Percentiles rank a stretch among this genome's conserved stretches.
phyloP scores from a whole-genome alignment of 2,329 filamentous ascomycete genomes.

The Fusarium nodosum region DNA sequence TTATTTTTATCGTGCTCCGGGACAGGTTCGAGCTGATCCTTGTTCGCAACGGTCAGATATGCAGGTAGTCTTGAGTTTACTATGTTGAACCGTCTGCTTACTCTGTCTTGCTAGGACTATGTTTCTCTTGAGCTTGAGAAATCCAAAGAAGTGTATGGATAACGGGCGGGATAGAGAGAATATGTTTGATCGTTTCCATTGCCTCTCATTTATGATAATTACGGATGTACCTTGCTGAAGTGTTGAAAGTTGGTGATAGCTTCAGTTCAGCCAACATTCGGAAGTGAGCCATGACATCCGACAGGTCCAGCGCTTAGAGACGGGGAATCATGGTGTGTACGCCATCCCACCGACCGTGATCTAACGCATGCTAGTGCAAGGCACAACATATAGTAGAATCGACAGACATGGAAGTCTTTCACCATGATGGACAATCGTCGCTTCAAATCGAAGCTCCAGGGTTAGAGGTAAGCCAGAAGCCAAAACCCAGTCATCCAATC shows the following conservation, averaged over 20 bases:
- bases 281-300: background rate
- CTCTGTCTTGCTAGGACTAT: too few species aligned
- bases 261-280: background rate
- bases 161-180: background rate
- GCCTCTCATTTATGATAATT: background rate
- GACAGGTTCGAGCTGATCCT: background rate
- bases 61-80: background rate
- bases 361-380: conserved; percentile 10
- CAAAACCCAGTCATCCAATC: background rate
- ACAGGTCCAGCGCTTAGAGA: background rate
- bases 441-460: conserved; percentile 11
- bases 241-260: background rate
- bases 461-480: conserved; percentile 17
- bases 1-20: background rate
- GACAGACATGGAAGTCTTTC: conserved; percentile 16
- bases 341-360: background rate
- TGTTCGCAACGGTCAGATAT: background rate
- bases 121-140: background rate
- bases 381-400: conserved; percentile 9
- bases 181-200: background rate
- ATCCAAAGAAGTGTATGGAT: background rate
- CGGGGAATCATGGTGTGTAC: background rate
- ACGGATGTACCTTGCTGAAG: background rate
- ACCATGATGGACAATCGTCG: conserved; percentile 12
- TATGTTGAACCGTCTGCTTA: background rate